phyloP scores from a whole-genome alignment of 1,139 yeast species.

The Nematodospora anomalae region DNA sequence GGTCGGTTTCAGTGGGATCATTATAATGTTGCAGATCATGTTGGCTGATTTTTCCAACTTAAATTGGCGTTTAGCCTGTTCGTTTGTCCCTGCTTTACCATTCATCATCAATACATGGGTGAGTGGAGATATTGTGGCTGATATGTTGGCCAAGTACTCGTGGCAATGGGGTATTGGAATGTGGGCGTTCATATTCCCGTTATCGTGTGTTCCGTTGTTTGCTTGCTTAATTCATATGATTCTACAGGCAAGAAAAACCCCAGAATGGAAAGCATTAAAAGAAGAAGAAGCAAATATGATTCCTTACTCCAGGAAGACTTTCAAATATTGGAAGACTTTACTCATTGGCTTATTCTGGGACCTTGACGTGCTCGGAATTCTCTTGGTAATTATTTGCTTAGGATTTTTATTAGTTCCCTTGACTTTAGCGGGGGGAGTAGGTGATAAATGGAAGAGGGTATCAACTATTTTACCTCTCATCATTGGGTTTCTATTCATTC shows the following conservation, averaged over 20 bases:
- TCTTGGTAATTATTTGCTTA: constrained; percentile 48
- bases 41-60: constrained; percentile 64
- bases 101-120: constrained; percentile 79
- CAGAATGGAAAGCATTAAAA: constrained; percentile 37
- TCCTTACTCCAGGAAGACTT: constrained; percentile 13
- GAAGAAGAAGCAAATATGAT: constrained; percentile 27
- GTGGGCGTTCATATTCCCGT: constrained; percentile 78
- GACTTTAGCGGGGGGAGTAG: constrained; percentile 58
- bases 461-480: constrained; percentile 62
- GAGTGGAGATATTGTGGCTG: constrained; percentile 52
- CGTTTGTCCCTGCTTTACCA: constrained; percentile 69
- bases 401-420: constrained; percentile 58
- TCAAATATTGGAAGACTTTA: constrained; percentile 18
- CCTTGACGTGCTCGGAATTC: constrained; percentile 54
- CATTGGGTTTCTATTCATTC: constrained; percentile 58
- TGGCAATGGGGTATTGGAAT: constrained; percentile 80
- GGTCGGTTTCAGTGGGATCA: constrained; percentile 65
- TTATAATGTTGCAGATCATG: constrained; percentile 53
- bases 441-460: constrained; percentile 50
- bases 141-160: constrained; percentile 20
- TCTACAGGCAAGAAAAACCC: constrained; percentile 49
- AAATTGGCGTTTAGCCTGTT: constrained; percentile 65
- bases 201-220: constrained; percentile 58
- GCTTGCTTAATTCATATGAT: constrained; percentile 57
- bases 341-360: constrained; percentile 41